Evolutionary conservation across 2,329 filamentous ascomycete species (phyloP).

Genomic region (Pseudogymnoascus sp.): DNA sequence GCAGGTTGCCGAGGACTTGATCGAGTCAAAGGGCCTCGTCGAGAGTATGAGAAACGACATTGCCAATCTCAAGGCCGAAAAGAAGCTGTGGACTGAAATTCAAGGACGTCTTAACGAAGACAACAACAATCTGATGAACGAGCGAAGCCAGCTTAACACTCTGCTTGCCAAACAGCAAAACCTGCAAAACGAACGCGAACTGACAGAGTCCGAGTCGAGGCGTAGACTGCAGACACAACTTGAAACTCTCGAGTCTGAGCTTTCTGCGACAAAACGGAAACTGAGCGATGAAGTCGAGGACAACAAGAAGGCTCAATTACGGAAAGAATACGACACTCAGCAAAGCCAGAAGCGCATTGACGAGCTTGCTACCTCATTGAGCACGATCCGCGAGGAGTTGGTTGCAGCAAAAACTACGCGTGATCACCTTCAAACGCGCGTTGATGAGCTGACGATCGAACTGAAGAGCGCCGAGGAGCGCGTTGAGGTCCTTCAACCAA

Average conservation of each 20-base stretch:
- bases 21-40: conserved; percentile 71
- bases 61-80: conserved; percentile 89
- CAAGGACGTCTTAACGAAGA: conserved; percentile 83
- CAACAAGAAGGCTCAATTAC: conserved; percentile 68
- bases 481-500: conserved; percentile 71
- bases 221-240: conserved; percentile 71
- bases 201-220: conserved; percentile 71
- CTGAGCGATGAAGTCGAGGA: conserved; percentile 78
- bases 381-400: conserved; percentile 77
- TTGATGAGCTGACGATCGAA: conserved; percentile 83
- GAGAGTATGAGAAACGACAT: conserved; percentile 88
- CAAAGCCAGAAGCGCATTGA: conserved; percentile 89
- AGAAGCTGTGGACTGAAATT: conserved; percentile 88
- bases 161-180: conserved; percentile 79
- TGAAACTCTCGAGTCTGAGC: conserved; percentile 71
- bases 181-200: conserved; percentile 84
- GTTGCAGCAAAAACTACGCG: conserved; percentile 77
- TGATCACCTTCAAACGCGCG: conserved; percentile 80
- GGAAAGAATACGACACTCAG: conserved; percentile 84
- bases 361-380: conserved; percentile 72
- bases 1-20: conserved; percentile 85
- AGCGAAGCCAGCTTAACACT: conserved; percentile 75
- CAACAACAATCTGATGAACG: conserved; percentile 75
- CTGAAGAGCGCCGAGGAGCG: conserved; percentile 85
- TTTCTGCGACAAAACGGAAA: conserved; percentile 72